A percentile compares a stretch with the other conserved stretches of the same genome.
phyloP scores from a whole-genome alignment of 345 rosid genomes.

The Pugionium dolabratum region DNA sequence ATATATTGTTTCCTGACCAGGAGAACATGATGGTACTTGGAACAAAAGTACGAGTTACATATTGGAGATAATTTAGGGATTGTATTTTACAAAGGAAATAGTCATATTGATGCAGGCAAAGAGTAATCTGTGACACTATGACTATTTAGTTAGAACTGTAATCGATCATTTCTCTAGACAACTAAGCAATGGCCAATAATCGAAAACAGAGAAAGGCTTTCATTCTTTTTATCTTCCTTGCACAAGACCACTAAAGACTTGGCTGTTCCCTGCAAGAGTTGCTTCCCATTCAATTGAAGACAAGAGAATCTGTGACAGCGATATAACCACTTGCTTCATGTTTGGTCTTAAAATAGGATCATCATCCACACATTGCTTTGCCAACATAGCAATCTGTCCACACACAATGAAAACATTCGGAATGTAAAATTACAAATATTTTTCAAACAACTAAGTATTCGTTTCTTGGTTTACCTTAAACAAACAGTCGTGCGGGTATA shows the following conservation, averaged over 20 bases:
- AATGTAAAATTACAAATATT: background rate
- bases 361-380: slow-evolving; percentile 90
- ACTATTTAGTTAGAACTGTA: slow-evolving; percentile 19
- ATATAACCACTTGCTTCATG: slow-evolving; percentile 92
- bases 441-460: background rate
- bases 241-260: slow-evolving; percentile 94
- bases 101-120: slow-evolving; percentile 8
- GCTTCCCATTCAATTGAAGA: slow-evolving; percentile 99
- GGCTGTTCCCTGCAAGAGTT: slow-evolving; percentile 95
- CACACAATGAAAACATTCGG: background rate
- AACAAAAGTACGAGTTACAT: too few species aligned
- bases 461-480: slow-evolving; percentile 61
- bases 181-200: slow-evolving; percentile 12
- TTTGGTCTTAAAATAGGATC: slow-evolving; percentile 90
- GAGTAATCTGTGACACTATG: slow-evolving; percentile 8
- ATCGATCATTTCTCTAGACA: slow-evolving; percentile 18
- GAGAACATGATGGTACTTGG: too few species aligned
- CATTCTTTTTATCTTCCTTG: slow-evolving; percentile 70
- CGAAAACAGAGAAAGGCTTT: background rate
- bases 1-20: too few species aligned
- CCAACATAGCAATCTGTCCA: slow-evolving; percentile 77
- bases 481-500: slow-evolving; percentile 93
- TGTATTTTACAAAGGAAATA: slow-evolving; percentile 26
- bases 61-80: too few species aligned
- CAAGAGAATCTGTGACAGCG: slow-evolving; percentile 82